phyloP scores from a whole-genome alignment of 805 yeast species.

The Saccharomyces jurei region DNA sequence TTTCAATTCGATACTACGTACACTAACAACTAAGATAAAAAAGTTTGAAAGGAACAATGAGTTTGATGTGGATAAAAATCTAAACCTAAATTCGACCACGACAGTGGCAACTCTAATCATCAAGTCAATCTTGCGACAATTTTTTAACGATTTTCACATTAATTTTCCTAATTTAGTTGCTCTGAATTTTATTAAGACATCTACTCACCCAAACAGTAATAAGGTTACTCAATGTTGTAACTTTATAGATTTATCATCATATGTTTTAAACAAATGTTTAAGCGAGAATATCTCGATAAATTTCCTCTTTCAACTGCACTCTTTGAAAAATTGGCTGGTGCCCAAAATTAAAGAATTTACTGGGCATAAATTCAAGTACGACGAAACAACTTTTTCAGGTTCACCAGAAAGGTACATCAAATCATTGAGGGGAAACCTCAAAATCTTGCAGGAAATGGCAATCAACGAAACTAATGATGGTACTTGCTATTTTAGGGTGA shows the following conservation, averaged over 20 bases:
- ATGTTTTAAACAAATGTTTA: constrained; percentile 12
- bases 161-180: constrained; percentile 9
- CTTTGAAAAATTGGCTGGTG: constrained; percentile 21
- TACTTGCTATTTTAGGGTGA: constrained; percentile 17
- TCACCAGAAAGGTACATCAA: constrained; percentile 8
- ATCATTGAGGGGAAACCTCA: constrained; percentile 11
- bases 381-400: constrained; percentile 12
- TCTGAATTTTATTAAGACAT: constrained; percentile 9
- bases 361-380: constrained; percentile 23
- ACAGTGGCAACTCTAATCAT: constrained; percentile 5
- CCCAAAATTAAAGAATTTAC: constrained; percentile 14
- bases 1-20: constrained; percentile 8
- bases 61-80: neutral
- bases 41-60: neutral
- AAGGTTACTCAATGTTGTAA: constrained; percentile 13
- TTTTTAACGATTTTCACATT: constrained; percentile 7
- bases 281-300: constrained; percentile 7
- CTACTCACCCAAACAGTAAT: neutral
- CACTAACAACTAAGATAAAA: neutral
- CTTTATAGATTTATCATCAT: constrained; percentile 16
- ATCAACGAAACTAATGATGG: constrained; percentile 19
- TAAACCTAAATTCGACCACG: neutral
- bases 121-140: constrained; percentile 6
- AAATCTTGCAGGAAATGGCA: constrained; percentile 13
- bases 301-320: constrained; percentile 17